Evolutionary conservation across 495 filamentous ascomycete genomes (phyloP).

Genomic region (Hypomontagnella monticulosa): DNA sequence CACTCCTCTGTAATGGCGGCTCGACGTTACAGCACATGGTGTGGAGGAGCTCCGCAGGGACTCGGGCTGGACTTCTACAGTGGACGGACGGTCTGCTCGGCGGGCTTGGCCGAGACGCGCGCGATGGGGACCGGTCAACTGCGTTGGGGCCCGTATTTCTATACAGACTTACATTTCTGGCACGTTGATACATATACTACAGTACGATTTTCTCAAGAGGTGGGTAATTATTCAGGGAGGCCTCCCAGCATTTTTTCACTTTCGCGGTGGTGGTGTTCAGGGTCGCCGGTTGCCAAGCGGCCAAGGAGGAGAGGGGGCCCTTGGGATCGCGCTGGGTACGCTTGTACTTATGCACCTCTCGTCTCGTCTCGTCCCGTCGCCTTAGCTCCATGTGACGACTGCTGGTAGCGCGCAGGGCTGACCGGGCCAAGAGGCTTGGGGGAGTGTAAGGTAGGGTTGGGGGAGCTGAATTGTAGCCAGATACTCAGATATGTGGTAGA

Average conservation of each 20-base stretch:
- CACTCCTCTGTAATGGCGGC: not conserved
- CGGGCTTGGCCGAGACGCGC: conserved; percentile 4
- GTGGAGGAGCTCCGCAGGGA: conserved; percentile 4
- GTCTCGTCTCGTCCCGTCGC: conserved; percentile 14
- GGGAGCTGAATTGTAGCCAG: not conserved
- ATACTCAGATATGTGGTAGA: not conserved
- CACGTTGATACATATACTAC: not conserved
- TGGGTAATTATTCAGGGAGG: conserved; percentile 9
- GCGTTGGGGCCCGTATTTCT: no score
- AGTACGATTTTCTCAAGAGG: not conserved
- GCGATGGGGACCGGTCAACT: no score
- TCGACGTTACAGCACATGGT: conserved; percentile 19
- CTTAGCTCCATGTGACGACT: conserved; percentile 23
- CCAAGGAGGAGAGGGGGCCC: not conserved
- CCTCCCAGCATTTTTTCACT: conserved; percentile 10
- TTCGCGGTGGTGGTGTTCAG: not conserved
- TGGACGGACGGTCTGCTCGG: conserved; percentile 1
- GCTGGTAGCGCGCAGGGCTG: conserved; percentile 32
- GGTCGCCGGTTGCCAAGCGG: not conserved
- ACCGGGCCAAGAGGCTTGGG: conserved; percentile 27
- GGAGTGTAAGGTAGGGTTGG: conserved; percentile 11
- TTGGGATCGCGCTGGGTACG: no score
- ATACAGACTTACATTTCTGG: no score
- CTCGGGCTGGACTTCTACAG: not conserved
- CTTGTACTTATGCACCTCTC: not conserved